These are phyloP conservation scores for Trichoderma gracile DNA, from an alignment of 2,329 filamentous ascomycete genomes.

Conservation along the genomic window DNA sequence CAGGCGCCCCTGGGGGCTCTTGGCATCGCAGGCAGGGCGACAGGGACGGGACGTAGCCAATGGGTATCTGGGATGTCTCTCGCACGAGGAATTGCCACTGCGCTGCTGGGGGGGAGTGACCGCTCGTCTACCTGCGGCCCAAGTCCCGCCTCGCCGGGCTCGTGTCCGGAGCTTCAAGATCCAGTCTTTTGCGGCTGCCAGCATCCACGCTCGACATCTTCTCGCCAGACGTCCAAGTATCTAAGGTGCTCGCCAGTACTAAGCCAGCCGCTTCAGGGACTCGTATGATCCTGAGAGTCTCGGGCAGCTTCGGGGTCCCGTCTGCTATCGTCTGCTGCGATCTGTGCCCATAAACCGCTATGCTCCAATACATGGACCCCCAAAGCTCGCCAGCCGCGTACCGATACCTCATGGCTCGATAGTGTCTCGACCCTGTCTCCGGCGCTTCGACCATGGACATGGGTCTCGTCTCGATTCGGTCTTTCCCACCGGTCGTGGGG, in stretches of 20 bases:
- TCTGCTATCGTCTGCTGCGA: background rate
- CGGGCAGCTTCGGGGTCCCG: background rate
- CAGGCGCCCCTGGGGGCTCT: slow-evolving; percentile 19
- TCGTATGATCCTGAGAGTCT: no score
- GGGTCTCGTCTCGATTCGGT: slow-evolving; percentile 13
- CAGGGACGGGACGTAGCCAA: background rate
- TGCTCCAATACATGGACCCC: background rate
- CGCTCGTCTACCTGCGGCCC: background rate
- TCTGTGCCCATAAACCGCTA: background rate
- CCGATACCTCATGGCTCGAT: background rate
- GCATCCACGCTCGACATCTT: background rate
- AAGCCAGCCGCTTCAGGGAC: background rate
- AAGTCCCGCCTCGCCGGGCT: background rate
- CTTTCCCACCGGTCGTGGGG: slow-evolving; percentile 13
- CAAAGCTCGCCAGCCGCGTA: background rate
- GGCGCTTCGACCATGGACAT: slow-evolving; percentile 22
- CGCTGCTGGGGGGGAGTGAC: background rate
- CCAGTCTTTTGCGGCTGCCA: slow-evolving; percentile 4
- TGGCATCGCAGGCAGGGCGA: slow-evolving; percentile 2
- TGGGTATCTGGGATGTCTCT: background rate
- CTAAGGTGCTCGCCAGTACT: background rate
- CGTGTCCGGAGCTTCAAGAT: background rate
- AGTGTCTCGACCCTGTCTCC: slow-evolving; percentile 15
- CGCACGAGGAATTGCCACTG: background rate
- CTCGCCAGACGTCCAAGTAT: background rate